phyloP scores from a whole-genome alignment of 495 filamentous ascomycete species.

The Xylona heveae region DNA sequence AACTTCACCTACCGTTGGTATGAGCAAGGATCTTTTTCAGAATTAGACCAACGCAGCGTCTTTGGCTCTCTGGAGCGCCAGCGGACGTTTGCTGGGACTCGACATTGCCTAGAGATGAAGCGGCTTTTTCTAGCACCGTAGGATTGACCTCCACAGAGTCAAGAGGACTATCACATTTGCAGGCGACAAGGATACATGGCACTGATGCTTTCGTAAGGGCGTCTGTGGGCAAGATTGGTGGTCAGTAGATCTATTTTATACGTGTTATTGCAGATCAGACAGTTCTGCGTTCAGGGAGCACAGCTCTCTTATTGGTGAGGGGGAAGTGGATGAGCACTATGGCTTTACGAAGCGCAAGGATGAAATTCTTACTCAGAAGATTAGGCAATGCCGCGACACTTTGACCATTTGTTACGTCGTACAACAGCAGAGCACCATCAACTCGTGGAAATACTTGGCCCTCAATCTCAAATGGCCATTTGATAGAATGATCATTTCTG shows the following conservation, averaged over 20 bases:
- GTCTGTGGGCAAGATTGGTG: constrained; percentile 24
- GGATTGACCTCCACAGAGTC: constrained; percentile 36
- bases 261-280: too few species aligned
- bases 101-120: constrained; percentile 32
- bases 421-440: constrained; percentile 67
- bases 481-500: constrained; percentile 39
- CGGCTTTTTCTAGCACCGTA: constrained; percentile 32
- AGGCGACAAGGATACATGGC: constrained; percentile 59
- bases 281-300: too few species aligned
- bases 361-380: constrained; percentile 43
- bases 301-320: constrained; percentile 1
- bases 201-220: constrained; percentile 41
- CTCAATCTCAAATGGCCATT: constrained; percentile 56
- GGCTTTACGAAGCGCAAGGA: background rate
- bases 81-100: constrained; percentile 53
- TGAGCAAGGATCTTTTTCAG: constrained; percentile 42
- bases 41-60: constrained; percentile 58
- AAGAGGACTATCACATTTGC: constrained; percentile 59
- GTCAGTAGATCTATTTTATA: too few species aligned
- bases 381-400: constrained; percentile 45
- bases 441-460: constrained; percentile 46
- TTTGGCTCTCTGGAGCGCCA: constrained; percentile 47
- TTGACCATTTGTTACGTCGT: constrained; percentile 59
- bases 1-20: constrained; percentile 36
- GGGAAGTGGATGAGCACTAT: constrained; percentile 1